phyloP scores from a whole-genome alignment of 225 moss, liverwort and hornwort species.

The Marchantia polymorpha region DNA sequence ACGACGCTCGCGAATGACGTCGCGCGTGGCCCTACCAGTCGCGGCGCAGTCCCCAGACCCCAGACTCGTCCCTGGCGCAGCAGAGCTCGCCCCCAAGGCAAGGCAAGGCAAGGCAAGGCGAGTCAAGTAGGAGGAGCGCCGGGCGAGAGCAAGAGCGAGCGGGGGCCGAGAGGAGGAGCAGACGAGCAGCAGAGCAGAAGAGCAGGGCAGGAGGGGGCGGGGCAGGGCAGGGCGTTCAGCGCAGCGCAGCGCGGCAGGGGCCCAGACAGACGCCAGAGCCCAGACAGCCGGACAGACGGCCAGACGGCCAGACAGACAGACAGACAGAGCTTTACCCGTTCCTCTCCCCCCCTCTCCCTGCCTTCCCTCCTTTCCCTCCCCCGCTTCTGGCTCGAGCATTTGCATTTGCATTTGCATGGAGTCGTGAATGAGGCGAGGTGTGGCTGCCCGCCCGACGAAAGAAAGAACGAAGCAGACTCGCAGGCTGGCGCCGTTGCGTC shows the following conservation, averaged over 20 bases:
- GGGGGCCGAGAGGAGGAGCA: neutral
- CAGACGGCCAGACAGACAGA: neutral
- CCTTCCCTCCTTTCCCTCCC: neutral
- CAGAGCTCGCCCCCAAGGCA: neutral
- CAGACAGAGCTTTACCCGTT: neutral
- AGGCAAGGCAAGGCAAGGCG: too few relatives aligned
- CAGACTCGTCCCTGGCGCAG: conserved; percentile 4
- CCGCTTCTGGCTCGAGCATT: neutral
- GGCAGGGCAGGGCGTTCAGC: neutral
- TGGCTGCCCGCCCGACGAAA: neutral
- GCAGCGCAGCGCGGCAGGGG: neutral
- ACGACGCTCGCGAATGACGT: conserved; percentile 4
- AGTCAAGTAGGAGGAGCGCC: too few relatives aligned
- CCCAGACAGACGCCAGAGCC: too few relatives aligned
- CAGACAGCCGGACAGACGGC: too few relatives aligned
- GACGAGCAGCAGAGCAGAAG: neutral
- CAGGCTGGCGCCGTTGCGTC: neutral
- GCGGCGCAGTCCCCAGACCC: conserved; percentile 10
- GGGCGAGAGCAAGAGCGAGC: too few relatives aligned
- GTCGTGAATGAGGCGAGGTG: conserved; percentile 4
- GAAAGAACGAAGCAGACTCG: too few relatives aligned
- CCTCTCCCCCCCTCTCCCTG: neutral
- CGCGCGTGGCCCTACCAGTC: conserved; percentile 19
- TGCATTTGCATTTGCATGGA: conserved; percentile 11
- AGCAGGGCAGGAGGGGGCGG: neutral